Base-by-base conservation (phyloP, 1,284 basidiomycete species). In the Cryptococcus amylolentus region DNA sequence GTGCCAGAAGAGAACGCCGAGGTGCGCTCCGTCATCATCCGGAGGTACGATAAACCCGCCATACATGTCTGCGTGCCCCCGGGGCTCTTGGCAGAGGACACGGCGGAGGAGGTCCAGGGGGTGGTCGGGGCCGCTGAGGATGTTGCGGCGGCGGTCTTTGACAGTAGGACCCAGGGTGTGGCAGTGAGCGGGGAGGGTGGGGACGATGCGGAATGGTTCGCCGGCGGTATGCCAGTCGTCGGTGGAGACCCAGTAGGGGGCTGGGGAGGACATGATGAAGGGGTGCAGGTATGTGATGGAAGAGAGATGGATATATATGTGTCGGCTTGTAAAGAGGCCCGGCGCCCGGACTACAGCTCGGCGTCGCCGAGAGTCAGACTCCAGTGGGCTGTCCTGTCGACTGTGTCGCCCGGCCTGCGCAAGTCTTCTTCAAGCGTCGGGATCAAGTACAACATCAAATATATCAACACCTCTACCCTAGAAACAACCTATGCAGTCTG, bases 61-160 rank as follows among this genome's bases (percentile, higher is more conserved):
- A 56, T 81, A 81, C 80, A 81, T 81, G 56, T 80, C 80, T 18
- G 63, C 62, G 56, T 81, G 80, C 3, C 80, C 80, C 40, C 80
- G 72, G 5, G 80, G 80, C 58, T 81, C 80, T 16, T 68, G 59
- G 27, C 55, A 60, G 13, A 66, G 56, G 5, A 51, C 54, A 27
- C 52, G 48, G 14, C 64, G 62, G 4, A 66, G 54, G 0, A 47
- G 27, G 48, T 66, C 56, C n/a, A 66, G 44, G 2, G 64, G 62
- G 41, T 66, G 64, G 28, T 40, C 13, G 31, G 31, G 31, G 10
- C 7, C 7, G 31, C 31, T 35, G 1, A 35, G 31, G 31, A 35
- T 35, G 31, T 35, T 35, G 31, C 6, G 31, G 31, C 31, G 31
- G 6, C 31, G 31, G 31, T 35, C 31, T 6, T 35, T 6, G 31